Conservation (phyloP, 2,329 filamentous ascomycete genomes). For the Microsporum ferrugineum region DNA sequence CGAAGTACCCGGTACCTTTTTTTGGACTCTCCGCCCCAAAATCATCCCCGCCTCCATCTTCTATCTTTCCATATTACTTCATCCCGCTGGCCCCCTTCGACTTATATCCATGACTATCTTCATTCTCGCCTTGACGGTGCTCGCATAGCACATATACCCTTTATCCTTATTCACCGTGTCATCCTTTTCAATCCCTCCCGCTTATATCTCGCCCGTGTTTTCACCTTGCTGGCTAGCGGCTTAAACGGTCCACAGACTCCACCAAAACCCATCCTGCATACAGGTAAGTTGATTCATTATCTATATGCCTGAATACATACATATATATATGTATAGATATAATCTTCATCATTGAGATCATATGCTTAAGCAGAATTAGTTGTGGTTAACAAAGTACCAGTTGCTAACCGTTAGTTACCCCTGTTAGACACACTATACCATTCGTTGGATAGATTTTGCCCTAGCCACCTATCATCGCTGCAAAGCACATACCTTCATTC, state of each 20-base stretch:
- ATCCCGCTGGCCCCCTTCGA: not conserved
- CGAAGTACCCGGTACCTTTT: conserved; percentile 4
- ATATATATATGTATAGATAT: not conserved
- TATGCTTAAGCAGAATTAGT: not conserved
- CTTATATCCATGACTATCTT: not conserved
- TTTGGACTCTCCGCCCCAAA: conserved; percentile 6
- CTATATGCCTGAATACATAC: not conserved
- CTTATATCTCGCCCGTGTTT: not conserved
- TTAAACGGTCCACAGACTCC: not conserved
- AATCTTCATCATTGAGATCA: not conserved
- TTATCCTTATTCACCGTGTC: not conserved
- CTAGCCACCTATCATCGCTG: not conserved
- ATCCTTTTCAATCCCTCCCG: not conserved
- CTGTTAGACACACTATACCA: not conserved
- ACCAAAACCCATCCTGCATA: not conserved
- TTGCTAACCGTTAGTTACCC: not conserved
- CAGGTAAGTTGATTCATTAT: not conserved
- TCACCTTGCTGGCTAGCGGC: not conserved
- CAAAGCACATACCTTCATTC: not conserved
- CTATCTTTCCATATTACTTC: not conserved
- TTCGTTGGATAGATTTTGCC: not conserved
- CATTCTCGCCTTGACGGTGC: not conserved
- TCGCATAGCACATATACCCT: not conserved
- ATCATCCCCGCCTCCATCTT: conserved; percentile 5
- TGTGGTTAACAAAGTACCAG: not conserved